Evolutionary conservation across 2,329 filamentous ascomycete genomes (phyloP), one percentile per base, ranked within the genome.

Genomic region (Trichoderma koningii): DNA sequence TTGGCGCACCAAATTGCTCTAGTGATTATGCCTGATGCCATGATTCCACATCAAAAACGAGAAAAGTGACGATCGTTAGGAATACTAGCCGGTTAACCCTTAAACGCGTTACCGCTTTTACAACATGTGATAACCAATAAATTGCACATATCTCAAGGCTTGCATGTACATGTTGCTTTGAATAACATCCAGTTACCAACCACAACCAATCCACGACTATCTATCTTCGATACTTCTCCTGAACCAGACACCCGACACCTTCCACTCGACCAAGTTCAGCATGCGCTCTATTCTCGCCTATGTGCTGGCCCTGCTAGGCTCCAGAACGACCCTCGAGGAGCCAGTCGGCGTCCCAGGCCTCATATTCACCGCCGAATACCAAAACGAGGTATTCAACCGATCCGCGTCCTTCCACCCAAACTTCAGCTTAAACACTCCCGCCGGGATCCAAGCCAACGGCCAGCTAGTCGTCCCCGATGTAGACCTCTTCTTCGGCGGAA

Each of bases 41-140:
- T 60, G 56, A 60, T 60, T 60, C 56, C 56, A 60, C 56, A 60
- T 60, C 55, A n/a, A 52, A 41, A 21, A 19, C 23, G 7, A 41
- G n/a, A 38, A 38, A 17, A 38, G 34, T 38, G 56, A 38, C 45
- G 44, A 60, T 50, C 19, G 17, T 47, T 57, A 26, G 44, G 45
- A 50, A 38, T 50, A 50, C 5, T 30, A 45, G 28, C 56, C 17
- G 30, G 30, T 41, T 2, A 21, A 23, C 44, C 15, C 41, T 41
- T 44, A 7, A 9, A 0, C 7, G 26, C 9, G 30, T 21, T 52
- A 19, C 19, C 19, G 19, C n/a, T 17, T 5, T 52, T 52, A 30
- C n/a, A 15, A 34, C 1, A 44, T 44, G 42, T 52, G 19, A 19
- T 34, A 23, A 10, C 28, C 7, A 52, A 14, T 59, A 15, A 4